phyloP scores from a whole-genome alignment of 768 basidiomycete genomes.

The Boletus subcaerulescens region DNA sequence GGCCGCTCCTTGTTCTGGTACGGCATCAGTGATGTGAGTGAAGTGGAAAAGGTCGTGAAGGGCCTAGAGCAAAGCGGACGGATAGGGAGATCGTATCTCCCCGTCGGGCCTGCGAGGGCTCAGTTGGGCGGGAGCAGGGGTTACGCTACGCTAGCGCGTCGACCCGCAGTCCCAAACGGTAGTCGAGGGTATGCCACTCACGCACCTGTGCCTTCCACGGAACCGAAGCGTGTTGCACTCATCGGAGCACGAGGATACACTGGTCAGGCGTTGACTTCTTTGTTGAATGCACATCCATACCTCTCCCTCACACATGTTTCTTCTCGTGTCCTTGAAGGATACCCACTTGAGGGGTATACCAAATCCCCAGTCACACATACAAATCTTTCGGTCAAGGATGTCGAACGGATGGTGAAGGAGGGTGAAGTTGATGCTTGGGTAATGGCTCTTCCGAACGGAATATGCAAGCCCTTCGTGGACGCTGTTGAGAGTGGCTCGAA shows the following conservation, averaged over 20 bases:
- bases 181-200: conserved; percentile 81
- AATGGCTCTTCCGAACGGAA: conserved; percentile 98
- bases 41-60: conserved; percentile 85
- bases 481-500: conserved; percentile 78
- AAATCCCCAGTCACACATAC: conserved; percentile 73
- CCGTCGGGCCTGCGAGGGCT: conserved; percentile 32
- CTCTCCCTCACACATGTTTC: conserved; percentile 93
- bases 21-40: conserved; percentile 85
- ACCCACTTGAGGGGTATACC: conserved; percentile 73
- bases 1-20: conserved; percentile 98
- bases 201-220: conserved; percentile 44
- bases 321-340: conserved; percentile 89
- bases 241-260: conserved; percentile 97
- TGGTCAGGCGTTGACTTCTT: conserved; percentile 83
- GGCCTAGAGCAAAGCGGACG: conserved; percentile 72
- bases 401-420: conserved; percentile 84
- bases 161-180: conserved; percentile 38
- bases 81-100: conserved; percentile 87
- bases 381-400: conserved; percentile 74
- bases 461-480: conserved; percentile 95
- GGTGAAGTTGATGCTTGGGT: conserved; percentile 97
- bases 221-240: conserved; percentile 86
- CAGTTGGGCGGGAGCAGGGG: conserved; percentile 22
- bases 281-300: conserved; percentile 87
- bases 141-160: conserved; percentile 27